Evolutionary conservation across 257 asterid genomes (phyloP).

Genomic region (Handroanthus guayacan): DNA sequence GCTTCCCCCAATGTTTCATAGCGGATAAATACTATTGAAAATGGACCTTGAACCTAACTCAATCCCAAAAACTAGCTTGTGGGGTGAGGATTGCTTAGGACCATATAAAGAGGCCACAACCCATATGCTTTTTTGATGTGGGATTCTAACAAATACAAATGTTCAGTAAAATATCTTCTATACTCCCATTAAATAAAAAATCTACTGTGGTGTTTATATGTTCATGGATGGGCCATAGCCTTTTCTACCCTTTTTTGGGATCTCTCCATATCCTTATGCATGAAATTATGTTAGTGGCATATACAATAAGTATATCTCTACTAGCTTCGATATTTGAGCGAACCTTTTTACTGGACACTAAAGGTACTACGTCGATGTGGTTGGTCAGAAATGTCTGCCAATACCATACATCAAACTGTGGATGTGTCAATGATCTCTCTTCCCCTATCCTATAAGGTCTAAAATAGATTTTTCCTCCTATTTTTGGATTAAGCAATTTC

Average conservation of each 20-base stretch:
- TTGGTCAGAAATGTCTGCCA: slow-evolving; percentile 9
- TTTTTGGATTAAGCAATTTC: not conserved
- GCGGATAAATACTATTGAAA: not conserved
- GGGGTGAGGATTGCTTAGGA: too few relatives aligned
- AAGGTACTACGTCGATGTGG: not conserved
- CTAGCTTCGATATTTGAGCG: not conserved
- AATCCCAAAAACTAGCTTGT: too few relatives aligned
- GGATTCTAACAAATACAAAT: too few relatives aligned
- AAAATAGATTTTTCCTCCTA: not conserved
- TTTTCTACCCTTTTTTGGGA: not conserved
- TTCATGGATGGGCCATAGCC: not conserved
- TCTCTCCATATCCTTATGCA: not conserved
- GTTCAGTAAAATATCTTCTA: not conserved
- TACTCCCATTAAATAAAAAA: not conserved
- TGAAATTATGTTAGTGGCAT: not conserved
- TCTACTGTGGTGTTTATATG: not conserved
- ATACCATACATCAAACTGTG: not conserved
- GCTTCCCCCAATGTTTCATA: not conserved
- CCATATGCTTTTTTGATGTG: too few relatives aligned
- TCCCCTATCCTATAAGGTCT: not conserved
- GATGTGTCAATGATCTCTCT: slow-evolving; percentile 6
- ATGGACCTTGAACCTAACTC: too few relatives aligned
- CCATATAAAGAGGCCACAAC: too few relatives aligned
- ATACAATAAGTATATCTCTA: not conserved
- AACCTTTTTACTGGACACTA: slow-evolving; percentile 6